Evolutionary conservation across 257 asterid genomes (phyloP), one percentile per base, ranked within the genome.

Genomic region (Solanum sitiens): DNA sequence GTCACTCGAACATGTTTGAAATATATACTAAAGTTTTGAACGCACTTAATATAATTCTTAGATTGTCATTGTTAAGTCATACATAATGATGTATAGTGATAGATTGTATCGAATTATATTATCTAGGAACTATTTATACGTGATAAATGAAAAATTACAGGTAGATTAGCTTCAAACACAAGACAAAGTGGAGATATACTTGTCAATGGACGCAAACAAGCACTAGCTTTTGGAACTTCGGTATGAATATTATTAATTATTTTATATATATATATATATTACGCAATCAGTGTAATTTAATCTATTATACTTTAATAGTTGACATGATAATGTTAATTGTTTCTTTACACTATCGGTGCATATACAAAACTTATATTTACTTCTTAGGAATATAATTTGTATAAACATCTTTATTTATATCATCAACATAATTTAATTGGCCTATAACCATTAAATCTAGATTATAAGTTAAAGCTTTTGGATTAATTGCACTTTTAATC

Each of bases 161-260:
- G 90, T 5, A 88, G 90, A 39, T 37, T 85, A 50, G 90, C 63
- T 9, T 85, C 88, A 2, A 88, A 88, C 86, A 88, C 90, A 9
- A 85, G 88, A 67, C 90, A 88, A 65, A 88, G 65, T 32, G 90
- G 90, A 44, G 86, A 88, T 12, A 75, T 88, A 59, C 88, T 85
- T 2, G 33, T 88, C 44, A 88, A 88, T 63, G 90, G 88, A 5
- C 72, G 88, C n/a, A 68, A 63, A 20, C 86, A 88, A 76, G 44
- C 83, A 13, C 42, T 88, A 33, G 88, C 90, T 27, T 88, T 70
- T 76, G 90, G 90, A 40, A 88, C 90, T 8, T 88, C 88, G 87
- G 90, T 88, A 88, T 11, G 80, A 5, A 87, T 70, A 70, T 18
- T 86, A 45, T 47, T 15, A 27, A 2, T 80, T 80, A 27, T 27